Evolutionary conservation across 1,139 yeast species (phyloP), one percentile per base, ranked within the genome.

Genomic region (Candida dubliniensis): DNA sequence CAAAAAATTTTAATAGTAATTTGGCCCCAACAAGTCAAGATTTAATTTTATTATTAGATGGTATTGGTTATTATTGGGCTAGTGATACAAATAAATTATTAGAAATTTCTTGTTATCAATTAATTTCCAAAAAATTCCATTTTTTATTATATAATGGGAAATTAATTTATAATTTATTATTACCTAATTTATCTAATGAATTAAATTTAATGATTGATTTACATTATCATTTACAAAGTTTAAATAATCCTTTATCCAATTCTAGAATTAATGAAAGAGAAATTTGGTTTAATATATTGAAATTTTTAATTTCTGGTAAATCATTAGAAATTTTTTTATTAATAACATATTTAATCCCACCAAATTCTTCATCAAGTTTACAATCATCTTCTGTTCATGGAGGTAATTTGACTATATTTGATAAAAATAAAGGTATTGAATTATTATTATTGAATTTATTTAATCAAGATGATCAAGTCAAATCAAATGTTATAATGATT

Each of bases 391-490:
- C 74, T 6, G 55, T 60, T 10, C 74, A 69, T 49, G 75, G 77
- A 2, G 75, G 77, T 3, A 69, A 62, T 48, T 54, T 71, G 44
- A 71, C 77, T 2, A 70, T 71, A 1, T 73, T 73, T 44, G 79
- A 74, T 50, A 73, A 74, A 50, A 74, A 74, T 49, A 72, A 70
- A 51, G 78, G 78, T 1, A 67, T 75, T 27, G 79, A 75, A 50
- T 57, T 72, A 15, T 53, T 74, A 18, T 57, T 72, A 38, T 51
- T 73, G 23, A 68, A 67, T 41, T 54, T 68, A 29, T 68, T 67
- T 51, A 66, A 68, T 48, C 53, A 50, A 36, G 69, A 73, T 49
- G 67, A 71, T 47, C 73, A 69, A 47, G 63, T 74, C 38, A 74
- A 73, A 51, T 59, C 69, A 18, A 72, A 70, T 47, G 59, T 74